Evolutionary conservation across 2,329 filamentous ascomycete species (phyloP), one percentile per base, ranked within the genome.

Genomic region (Penicillium sp.): DNA sequence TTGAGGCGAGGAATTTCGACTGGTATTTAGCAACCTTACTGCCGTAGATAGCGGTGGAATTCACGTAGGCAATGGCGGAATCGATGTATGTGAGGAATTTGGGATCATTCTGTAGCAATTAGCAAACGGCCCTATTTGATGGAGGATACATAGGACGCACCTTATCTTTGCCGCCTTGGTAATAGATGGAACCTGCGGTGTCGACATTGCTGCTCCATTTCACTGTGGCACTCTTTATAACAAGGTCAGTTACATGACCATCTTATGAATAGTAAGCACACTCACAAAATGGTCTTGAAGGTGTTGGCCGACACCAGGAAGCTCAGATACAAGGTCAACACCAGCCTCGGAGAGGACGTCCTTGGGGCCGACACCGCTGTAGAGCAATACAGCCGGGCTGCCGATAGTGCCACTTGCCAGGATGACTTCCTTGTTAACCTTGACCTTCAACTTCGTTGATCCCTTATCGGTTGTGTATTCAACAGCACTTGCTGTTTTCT

Each of bases 331-430:
- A 46, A 77, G 69, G 11, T 75, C 66, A 17, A 83, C 73, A 1
- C 76, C 75, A 0, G 75, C 77, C 4, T 66, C 63, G 1, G 72
- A 64, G 4, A 83, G 72, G 11, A 82, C 68, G 3, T 76, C 69
- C 12, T 76, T 73, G 28, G 78, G 75, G 3, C 85, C 86, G 36
- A 88, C 76, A 2, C 85, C 85, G 0, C 84, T 86, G 5, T 86
- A 73, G 55, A 88, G 82, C 25, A 83, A 77, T 10, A 84, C 74
- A 66, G 81, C 82, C 2, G 80, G 86, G 31, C 81, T 85, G 62
- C 80, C 80, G 33, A 82, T 72, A 33, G 78, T 79, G 0, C 86
- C 86, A 4, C 83, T 82, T 0, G 64, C 30, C 1, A 70, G 46
- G 26, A 66, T 61, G 8, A 67, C 69, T 56, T 69, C 67, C 38